A percentile compares a stretch with the other conserved stretches of the same genome.
Conservation (phyloP, 352 stramenopile genomes). For the Pythium rishiriense region DNA sequence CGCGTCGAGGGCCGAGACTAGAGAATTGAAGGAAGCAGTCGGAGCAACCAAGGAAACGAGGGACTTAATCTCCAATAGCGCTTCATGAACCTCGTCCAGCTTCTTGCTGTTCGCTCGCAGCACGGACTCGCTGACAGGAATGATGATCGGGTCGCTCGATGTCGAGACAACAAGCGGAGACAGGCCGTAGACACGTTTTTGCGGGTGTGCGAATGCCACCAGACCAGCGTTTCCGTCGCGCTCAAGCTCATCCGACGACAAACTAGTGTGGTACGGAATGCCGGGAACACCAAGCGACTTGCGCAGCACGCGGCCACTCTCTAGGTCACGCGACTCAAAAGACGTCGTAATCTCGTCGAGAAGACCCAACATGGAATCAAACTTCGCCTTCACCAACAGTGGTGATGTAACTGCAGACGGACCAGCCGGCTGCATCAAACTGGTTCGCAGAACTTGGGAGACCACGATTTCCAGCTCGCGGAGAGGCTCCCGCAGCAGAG, state of each 20-base stretch:
- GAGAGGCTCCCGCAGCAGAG: slow-evolving; percentile 49
- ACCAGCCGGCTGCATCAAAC: neutral
- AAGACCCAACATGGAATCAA: slow-evolving; percentile 22
- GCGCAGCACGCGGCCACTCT: slow-evolving; percentile 28
- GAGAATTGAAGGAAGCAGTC: slow-evolving; percentile 25
- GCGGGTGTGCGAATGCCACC: slow-evolving; percentile 54
- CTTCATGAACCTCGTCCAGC: slow-evolving; percentile 5
- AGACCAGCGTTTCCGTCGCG: slow-evolving; percentile 40
- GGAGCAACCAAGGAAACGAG: slow-evolving; percentile 24
- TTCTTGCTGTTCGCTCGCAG: slow-evolving; percentile 23
- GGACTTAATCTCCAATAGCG: slow-evolving; percentile 18
- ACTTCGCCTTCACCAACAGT: slow-evolving; percentile 23
- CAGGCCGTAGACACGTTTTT: slow-evolving; percentile 64
- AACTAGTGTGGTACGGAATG: slow-evolving; percentile 49
- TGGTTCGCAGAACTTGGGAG: slow-evolving; percentile 44
- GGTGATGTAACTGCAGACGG: neutral
- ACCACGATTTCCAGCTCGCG: slow-evolving; percentile 72
- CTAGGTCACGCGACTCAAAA: slow-evolving; percentile 23
- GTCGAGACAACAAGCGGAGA: slow-evolving; percentile 37
- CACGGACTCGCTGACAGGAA: slow-evolving; percentile 18
- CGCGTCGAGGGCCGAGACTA: slow-evolving; percentile 15
- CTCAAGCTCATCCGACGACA: slow-evolving; percentile 48
- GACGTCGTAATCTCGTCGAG: slow-evolving; percentile 23
- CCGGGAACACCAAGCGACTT: slow-evolving; percentile 53
- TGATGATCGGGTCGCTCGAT: slow-evolving; percentile 9